Conservation (phyloP, 192 early-diverging fungal genomes). For the Rhizoclosmatium globosum region DNA sequence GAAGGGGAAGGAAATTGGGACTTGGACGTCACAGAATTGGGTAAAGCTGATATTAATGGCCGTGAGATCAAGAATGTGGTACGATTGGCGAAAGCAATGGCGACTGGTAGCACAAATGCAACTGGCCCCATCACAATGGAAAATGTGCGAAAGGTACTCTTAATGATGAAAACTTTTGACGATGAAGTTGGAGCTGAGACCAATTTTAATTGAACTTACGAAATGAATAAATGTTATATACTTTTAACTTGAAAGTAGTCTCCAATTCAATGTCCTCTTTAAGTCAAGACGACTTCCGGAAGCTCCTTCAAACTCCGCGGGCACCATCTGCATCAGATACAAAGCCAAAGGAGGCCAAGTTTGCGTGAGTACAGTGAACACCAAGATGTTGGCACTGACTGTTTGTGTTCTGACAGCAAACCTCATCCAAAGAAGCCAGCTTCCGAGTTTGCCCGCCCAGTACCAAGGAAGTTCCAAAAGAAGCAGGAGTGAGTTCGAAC, state of each 20-base stretch:
- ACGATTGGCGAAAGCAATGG: slow-evolving; percentile 11
- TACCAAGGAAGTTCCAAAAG: slow-evolving; percentile 47
- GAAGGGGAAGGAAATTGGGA: slow-evolving; percentile 19
- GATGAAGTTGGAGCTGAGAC: slow-evolving; percentile 5
- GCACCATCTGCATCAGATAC: slow-evolving; percentile 32
- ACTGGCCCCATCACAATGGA: slow-evolving; percentile 4
- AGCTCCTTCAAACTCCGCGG: slow-evolving; percentile 77
- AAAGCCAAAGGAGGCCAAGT: slow-evolving; percentile 47
- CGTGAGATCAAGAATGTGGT: slow-evolving; percentile 32
- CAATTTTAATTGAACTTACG: neutral
- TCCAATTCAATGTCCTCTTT: slow-evolving; percentile 28
- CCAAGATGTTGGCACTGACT: neutral
- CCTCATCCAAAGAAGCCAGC: slow-evolving; percentile 21
- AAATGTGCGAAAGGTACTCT: slow-evolving; percentile 8
- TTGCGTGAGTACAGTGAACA: slow-evolving; percentile 14
- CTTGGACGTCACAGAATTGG: slow-evolving; percentile 4
- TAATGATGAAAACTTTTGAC: slow-evolving; percentile 6
- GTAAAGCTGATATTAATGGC: neutral
- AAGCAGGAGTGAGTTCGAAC: slow-evolving; percentile 49
- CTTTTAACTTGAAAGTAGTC: too few species aligned
- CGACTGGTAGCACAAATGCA: neutral
- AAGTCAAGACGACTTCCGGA: slow-evolving; percentile 83
- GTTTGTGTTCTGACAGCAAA: neutral
- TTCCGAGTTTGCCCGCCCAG: slow-evolving; percentile 43
- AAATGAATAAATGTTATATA: neutral